Conservation (phyloP, 768 basidiomycete genomes). For the Termitomyces sp. region DNA sequence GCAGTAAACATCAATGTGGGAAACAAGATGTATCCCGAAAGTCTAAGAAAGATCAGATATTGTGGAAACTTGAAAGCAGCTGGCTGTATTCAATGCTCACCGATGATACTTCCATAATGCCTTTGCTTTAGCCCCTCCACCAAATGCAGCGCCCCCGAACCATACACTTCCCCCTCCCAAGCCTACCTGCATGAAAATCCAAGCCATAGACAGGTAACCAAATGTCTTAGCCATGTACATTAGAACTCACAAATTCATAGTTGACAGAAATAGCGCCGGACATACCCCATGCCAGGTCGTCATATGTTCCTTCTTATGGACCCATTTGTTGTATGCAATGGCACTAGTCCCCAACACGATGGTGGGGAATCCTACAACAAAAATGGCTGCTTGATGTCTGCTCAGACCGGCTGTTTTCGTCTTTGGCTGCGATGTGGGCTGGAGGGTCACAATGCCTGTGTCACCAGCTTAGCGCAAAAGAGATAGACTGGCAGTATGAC, state of each 20-base stretch:
- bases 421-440: slow-evolving; percentile 63
- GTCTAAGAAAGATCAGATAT: slow-evolving; percentile 28
- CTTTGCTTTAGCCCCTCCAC: slow-evolving; percentile 71
- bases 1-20: slow-evolving; percentile 57
- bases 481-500: neutral
- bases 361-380: slow-evolving; percentile 51
- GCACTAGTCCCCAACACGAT: slow-evolving; percentile 59
- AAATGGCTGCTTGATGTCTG: slow-evolving; percentile 65
- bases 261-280: neutral
- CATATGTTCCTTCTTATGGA: slow-evolving; percentile 52
- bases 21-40: slow-evolving; percentile 74
- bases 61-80: neutral
- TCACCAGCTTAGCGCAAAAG: neutral
- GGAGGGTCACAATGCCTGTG: slow-evolving; percentile 71
- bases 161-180: slow-evolving; percentile 78
- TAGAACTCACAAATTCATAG: neutral
- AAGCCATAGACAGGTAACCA: slow-evolving; percentile 58
- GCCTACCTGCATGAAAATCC: slow-evolving; percentile 58
- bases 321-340: slow-evolving; percentile 59
- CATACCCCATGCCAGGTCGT: slow-evolving; percentile 75
- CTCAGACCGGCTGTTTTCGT: slow-evolving; percentile 64
- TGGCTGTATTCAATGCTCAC: slow-evolving; percentile 26
- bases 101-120: slow-evolving; percentile 82
- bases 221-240: slow-evolving; percentile 40
- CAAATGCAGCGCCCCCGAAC: slow-evolving; percentile 66